Conservation (phyloP, 2,329 filamentous ascomycete genomes). For the Exophiala bonariae region DNA sequence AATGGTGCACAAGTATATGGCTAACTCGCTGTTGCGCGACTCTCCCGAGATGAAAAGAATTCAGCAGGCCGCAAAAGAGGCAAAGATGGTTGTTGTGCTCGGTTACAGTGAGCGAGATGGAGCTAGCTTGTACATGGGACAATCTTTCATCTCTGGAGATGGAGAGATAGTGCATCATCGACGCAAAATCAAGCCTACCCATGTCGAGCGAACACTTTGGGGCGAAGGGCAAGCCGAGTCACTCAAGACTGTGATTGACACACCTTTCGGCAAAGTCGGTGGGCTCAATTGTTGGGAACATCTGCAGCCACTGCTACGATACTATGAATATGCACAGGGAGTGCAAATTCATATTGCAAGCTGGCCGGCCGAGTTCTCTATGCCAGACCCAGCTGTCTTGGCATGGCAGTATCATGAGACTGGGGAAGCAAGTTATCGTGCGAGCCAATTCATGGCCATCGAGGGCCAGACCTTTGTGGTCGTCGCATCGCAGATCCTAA, state of each 20-base stretch:
- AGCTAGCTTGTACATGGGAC: conserved; percentile 45
- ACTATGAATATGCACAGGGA: conserved; percentile 25
- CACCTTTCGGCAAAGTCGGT: conserved; percentile 34
- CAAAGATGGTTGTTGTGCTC: conserved; percentile 40
- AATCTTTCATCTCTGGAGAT: conserved; percentile 44
- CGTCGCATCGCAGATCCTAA: conserved; percentile 42
- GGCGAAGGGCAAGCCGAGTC: conserved; percentile 40
- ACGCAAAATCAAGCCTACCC: conserved; percentile 53
- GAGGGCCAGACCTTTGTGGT: conserved; percentile 47
- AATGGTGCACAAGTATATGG: no score
- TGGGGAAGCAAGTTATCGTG: conserved; percentile 15
- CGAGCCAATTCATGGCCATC: conserved; percentile 46
- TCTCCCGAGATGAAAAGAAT: conserved; percentile 40
- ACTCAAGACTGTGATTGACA: conserved; percentile 40
- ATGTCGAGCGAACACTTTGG: conserved; percentile 49
- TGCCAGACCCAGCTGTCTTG: neutral
- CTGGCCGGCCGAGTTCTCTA: neutral
- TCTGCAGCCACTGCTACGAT: conserved; percentile 18
- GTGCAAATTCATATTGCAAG: conserved; percentile 2
- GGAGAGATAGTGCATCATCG: conserved; percentile 42
- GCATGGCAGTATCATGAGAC: conserved; percentile 2
- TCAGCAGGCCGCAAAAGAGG: conserved; percentile 33
- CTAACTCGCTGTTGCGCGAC: neutral
- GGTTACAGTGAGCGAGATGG: conserved; percentile 43
- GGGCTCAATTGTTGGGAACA: conserved; percentile 43